Evolutionary conservation across 2,329 filamentous ascomycete species (phyloP).

Genomic region (Colletotrichum karsti): DNA sequence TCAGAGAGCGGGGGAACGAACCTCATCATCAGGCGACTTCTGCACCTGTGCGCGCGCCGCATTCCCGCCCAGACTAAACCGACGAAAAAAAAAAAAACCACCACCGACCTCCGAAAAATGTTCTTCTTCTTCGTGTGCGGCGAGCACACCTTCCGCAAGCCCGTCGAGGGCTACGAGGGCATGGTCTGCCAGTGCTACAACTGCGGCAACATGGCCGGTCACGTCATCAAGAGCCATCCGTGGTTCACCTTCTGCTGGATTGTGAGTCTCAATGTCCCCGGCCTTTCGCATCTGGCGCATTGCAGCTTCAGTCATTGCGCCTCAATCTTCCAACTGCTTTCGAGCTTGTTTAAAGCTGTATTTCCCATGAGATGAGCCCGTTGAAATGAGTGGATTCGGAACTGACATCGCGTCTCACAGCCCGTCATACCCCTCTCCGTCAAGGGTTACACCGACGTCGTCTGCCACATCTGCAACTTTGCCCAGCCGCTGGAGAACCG

Average conservation of each 20-base stretch:
- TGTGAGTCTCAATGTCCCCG: slow-evolving; percentile 50
- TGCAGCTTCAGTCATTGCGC: not conserved
- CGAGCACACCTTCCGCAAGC: slow-evolving; percentile 68
- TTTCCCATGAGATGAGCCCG: too few relatives aligned
- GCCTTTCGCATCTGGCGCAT: not conserved
- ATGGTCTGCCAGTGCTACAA: slow-evolving; percentile 71
- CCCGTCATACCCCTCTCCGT: slow-evolving; percentile 77
- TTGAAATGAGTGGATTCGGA: too few relatives aligned
- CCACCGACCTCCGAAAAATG: slow-evolving; percentile 46
- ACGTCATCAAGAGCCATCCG: slow-evolving; percentile 69
- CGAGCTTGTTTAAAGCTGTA: too few relatives aligned
- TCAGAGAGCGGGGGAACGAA: not conserved
- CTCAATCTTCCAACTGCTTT: too few relatives aligned
- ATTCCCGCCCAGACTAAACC: not conserved
- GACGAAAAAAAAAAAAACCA: not conserved
- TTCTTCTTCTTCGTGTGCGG: slow-evolving; percentile 71
- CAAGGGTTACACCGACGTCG: slow-evolving; percentile 73
- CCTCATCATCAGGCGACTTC: not conserved
- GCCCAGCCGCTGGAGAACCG: slow-evolving; percentile 70
- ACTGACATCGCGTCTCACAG: slow-evolving; percentile 41
- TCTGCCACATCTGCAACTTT: slow-evolving; percentile 81
- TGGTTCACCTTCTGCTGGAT: slow-evolving; percentile 87
- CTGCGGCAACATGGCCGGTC: slow-evolving; percentile 70
- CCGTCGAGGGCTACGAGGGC: slow-evolving; percentile 69
- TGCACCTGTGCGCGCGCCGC: slow-evolving; percentile 14